Conservation (phyloP, 2,329 filamentous ascomycete genomes). For the Epichloe amarillans region DNA sequence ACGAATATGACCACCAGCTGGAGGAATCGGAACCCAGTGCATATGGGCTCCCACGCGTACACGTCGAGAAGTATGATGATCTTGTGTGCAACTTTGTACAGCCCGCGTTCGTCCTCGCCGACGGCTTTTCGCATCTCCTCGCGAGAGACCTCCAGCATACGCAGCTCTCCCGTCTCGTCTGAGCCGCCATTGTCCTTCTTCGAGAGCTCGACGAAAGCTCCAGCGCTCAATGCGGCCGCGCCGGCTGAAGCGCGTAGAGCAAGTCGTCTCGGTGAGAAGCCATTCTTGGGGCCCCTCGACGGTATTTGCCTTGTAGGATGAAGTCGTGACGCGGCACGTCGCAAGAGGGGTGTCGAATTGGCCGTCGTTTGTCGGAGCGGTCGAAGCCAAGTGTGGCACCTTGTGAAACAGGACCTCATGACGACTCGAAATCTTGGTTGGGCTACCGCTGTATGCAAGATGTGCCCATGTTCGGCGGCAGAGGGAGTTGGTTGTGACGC, state of each 20-base stretch:
- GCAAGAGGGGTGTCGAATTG: constrained; percentile 10
- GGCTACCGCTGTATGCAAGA: constrained; percentile 1
- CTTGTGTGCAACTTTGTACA: constrained; percentile 43
- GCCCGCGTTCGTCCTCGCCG: constrained; percentile 44
- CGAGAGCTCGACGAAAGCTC: constrained; percentile 44
- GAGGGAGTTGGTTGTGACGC: neutral
- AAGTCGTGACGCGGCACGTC: constrained; percentile 15
- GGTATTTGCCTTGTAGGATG: constrained; percentile 13
- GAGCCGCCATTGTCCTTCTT: constrained; percentile 37
- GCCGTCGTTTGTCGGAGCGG: constrained; percentile 18
- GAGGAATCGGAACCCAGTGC: constrained; percentile 75
- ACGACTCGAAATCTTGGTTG: constrained; percentile 15
- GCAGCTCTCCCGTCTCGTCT: constrained; percentile 59
- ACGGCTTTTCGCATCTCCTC: constrained; percentile 62
- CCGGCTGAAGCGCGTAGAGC: constrained; percentile 27
- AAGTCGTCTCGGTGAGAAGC: constrained; percentile 11
- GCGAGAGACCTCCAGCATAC: constrained; percentile 75
- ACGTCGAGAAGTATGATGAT: constrained; percentile 55
- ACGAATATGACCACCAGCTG: constrained; percentile 83
- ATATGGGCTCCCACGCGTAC: constrained; percentile 73
- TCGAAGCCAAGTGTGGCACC: constrained; percentile 32
- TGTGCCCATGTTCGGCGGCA: constrained; percentile 9
- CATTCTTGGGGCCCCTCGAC: constrained; percentile 10
- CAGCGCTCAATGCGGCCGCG: constrained; percentile 35
- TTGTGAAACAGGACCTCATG: constrained; percentile 32